Evolutionary conservation across 257 asterid genomes (phyloP), one percentile per base, ranked within the genome.

Genomic region (Cruciata laevipes): DNA sequence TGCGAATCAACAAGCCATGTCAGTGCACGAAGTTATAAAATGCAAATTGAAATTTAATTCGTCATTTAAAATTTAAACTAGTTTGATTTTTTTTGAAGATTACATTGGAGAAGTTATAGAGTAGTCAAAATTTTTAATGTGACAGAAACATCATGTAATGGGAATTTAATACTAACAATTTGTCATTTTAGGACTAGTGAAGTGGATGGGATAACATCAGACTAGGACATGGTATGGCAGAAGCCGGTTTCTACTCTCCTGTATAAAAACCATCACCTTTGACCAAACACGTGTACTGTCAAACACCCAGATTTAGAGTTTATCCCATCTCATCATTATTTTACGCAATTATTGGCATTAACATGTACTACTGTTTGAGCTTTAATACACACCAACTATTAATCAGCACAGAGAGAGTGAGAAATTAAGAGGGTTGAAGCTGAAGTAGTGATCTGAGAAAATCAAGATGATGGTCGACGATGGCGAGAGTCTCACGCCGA

Each of bases 401-500:
- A n/a, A 17, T 9, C 4, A 3, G 8, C 20, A 25, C 47, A 33
- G 7, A 16, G 17, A 60, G 6, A 13, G 32, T 30, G 33, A 47
- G 44, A 33, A 10, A 66, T 62, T 7, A 55, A 3, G 21, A 16
- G 12, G 12, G 11, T 4, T 2, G 30, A 5, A 35, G 7, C 10
- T 20, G 25, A 20, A 18, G 31, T 8, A n/a, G 32, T 66, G 14
- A 49, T 61, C 4, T 14, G 61, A 42, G 17, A 42, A 35, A 42
- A 2, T 42, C 51, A 42, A 73, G 69, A 73, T 67, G 96, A 83
- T 63, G 71, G 74, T 78, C 72, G 95, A 83, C 63, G 91, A 81
- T 11, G 76, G 85, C 3, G 79, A 85, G 3, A 86, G 72, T 71
- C 44, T 76, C 55, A 83, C 96, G 53, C 99, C 97, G 35, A 75